These are phyloP conservation scores for Corniculantispora saksenae DNA, from an alignment of 2,329 filamentous ascomycete species.

Conservation along the genomic window DNA sequence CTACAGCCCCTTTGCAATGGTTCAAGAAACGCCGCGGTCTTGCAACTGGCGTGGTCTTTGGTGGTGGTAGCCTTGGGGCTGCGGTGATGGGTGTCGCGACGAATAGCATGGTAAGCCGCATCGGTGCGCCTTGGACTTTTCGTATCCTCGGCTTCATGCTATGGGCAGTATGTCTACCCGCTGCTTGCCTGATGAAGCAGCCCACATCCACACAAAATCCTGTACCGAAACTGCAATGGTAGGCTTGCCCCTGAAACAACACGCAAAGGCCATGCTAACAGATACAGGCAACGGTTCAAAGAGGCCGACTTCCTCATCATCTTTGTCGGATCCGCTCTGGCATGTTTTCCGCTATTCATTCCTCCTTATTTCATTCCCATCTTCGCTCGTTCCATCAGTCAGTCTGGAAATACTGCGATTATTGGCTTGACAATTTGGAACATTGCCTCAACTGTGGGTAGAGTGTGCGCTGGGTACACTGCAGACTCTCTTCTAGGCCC, in stretches of 20 bases:
- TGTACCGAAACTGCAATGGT: conserved; percentile 29
- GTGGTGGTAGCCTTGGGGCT: conserved; percentile 29
- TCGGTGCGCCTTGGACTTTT: conserved; percentile 31
- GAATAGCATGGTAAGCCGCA: conserved; percentile 24
- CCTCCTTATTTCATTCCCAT: conserved; percentile 33
- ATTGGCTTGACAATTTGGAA: conserved; percentile 30
- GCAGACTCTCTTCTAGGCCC: conserved; percentile 30
- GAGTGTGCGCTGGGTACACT: conserved; percentile 28
- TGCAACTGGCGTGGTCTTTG: conserved; percentile 31
- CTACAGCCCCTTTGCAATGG: conserved; percentile 29
- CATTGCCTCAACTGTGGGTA: conserved; percentile 29
- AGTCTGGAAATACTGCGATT: conserved; percentile 24
- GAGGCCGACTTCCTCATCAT: conserved; percentile 28
- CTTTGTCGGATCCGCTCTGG: conserved; percentile 25
- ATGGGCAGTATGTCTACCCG: conserved; percentile 31
- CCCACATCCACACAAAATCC: conserved; percentile 15
- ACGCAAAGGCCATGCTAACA: not conserved
- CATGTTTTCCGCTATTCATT: conserved; percentile 31
- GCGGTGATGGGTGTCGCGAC: conserved; percentile 30
- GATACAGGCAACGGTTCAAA: conserved; percentile 28
- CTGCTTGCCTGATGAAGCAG: conserved; percentile 27
- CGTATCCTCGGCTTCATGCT: conserved; percentile 29
- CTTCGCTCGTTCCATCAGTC: conserved; percentile 28
- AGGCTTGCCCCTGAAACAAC: not conserved
- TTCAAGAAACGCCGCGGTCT: conserved; percentile 30